Conservation (phyloP, 352 stramenopile species). For the Elongisporangium undulatum region DNA sequence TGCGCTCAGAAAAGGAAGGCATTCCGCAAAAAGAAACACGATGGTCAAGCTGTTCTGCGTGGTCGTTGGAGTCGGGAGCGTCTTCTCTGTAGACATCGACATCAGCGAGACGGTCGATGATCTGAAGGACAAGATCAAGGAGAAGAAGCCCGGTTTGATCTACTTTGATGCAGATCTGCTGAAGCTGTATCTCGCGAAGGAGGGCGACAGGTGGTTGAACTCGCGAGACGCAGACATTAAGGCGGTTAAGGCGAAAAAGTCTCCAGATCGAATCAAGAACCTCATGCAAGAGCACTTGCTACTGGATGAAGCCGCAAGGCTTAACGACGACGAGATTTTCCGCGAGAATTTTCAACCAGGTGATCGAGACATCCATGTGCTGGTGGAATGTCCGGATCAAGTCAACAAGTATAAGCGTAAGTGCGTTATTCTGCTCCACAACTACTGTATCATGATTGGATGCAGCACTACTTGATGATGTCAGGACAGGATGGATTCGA, state of each 20-base stretch:
- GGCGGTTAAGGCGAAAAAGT: background rate
- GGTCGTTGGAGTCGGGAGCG: slow-evolving; percentile 14
- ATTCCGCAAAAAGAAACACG: slow-evolving; percentile 11
- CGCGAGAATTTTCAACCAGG: slow-evolving; percentile 8
- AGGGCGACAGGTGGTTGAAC: slow-evolving; percentile 16
- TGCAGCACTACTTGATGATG: slow-evolving; percentile 19
- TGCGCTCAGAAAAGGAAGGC: slow-evolving; percentile 8
- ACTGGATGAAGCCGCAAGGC: background rate
- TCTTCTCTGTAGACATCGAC: slow-evolving; percentile 20
- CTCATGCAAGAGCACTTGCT: background rate
- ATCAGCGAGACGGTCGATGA: slow-evolving; percentile 11
- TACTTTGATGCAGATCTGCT: slow-evolving; percentile 11
- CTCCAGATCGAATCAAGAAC: background rate
- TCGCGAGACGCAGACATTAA: slow-evolving; percentile 2
- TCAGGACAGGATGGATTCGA: slow-evolving; percentile 18
- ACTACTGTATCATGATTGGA: slow-evolving; percentile 12
- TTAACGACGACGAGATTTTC: slow-evolving; percentile 14
- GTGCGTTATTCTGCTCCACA: slow-evolving; percentile 15
- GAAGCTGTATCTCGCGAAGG: slow-evolving; percentile 22
- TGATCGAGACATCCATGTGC: slow-evolving; percentile 16
- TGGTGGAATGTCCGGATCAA: slow-evolving; percentile 17
- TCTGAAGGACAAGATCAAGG: slow-evolving; percentile 29
- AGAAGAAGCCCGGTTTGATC: slow-evolving; percentile 10
- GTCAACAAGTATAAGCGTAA: slow-evolving; percentile 13
- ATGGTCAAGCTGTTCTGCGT: slow-evolving; percentile 19